Conservation (phyloP, 176 grass and related monocot species). For the Aegilops tauschii region DNA sequence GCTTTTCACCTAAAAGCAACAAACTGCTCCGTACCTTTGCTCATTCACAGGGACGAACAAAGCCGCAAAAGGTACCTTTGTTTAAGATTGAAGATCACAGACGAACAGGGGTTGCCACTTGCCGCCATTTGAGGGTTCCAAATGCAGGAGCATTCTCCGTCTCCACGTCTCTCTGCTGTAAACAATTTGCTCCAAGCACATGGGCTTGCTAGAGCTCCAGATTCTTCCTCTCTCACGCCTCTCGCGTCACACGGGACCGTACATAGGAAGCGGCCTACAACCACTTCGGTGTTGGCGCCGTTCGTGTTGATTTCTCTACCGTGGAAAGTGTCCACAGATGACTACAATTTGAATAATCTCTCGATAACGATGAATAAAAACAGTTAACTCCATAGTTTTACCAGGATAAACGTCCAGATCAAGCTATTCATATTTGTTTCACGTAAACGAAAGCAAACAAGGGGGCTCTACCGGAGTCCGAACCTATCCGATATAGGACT, state of each 20-base stretch:
- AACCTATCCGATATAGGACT: too few relatives aligned
- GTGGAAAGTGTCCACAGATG: too few relatives aligned
- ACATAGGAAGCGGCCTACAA: background rate
- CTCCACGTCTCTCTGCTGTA: background rate
- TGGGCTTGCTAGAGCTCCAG: background rate
- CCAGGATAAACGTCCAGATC: too few relatives aligned
- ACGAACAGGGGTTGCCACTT: background rate
- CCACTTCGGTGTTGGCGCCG: background rate
- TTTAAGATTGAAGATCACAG: too few relatives aligned
- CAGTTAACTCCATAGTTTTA: too few relatives aligned
- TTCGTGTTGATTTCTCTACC: background rate
- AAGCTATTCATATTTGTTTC: too few relatives aligned
- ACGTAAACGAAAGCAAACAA: too few relatives aligned
- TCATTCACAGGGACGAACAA: background rate
- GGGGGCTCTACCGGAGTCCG: too few relatives aligned
- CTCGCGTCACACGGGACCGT: background rate
- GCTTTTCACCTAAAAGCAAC: background rate
- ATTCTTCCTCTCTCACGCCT: background rate
- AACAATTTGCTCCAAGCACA: slow-evolving; percentile 24
- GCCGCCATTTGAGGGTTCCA: slow-evolving; percentile 2
- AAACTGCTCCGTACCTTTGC: background rate
- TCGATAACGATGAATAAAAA: background rate
- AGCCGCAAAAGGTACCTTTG: background rate
- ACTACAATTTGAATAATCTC: too few relatives aligned
- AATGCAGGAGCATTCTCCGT: background rate